Evolutionary conservation across 257 asterid genomes (phyloP).

Genomic region (Solanum bukasovii): DNA sequence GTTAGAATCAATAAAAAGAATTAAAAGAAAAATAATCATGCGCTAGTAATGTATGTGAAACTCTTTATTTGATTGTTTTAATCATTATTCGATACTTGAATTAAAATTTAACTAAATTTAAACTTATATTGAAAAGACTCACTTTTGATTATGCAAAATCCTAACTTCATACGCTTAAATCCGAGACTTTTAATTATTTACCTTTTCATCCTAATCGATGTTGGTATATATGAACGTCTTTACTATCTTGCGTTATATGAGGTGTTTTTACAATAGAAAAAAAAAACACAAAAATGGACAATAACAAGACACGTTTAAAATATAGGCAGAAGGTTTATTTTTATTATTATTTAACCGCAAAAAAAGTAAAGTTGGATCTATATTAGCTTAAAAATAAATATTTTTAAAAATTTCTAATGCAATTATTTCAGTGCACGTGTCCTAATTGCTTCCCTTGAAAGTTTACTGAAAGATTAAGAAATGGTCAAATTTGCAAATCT

Average conservation of each 20-base stretch:
- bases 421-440: background rate
- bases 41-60: background rate
- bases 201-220: background rate
- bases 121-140: background rate
- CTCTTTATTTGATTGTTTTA: background rate
- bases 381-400: background rate
- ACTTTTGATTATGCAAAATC: background rate
- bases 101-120: background rate
- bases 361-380: background rate
- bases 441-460: background rate
- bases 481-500: background rate
- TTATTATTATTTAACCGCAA: background rate
- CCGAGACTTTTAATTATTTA: background rate
- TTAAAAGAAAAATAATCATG: background rate
- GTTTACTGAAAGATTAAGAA: background rate
- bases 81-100: fast-evolving
- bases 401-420: background rate
- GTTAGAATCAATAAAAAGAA: background rate
- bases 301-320: background rate
- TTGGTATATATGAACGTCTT: background rate
- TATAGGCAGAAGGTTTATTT: background rate
- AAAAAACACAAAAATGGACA: background rate
- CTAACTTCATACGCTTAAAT: background rate
- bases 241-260: background rate
- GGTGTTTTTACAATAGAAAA: background rate